Evolutionary conservation across 352 stramenopile genomes (phyloP), one percentile per base, ranked within the genome.

Genomic region (Globisporangium megalacanthum): DNA sequence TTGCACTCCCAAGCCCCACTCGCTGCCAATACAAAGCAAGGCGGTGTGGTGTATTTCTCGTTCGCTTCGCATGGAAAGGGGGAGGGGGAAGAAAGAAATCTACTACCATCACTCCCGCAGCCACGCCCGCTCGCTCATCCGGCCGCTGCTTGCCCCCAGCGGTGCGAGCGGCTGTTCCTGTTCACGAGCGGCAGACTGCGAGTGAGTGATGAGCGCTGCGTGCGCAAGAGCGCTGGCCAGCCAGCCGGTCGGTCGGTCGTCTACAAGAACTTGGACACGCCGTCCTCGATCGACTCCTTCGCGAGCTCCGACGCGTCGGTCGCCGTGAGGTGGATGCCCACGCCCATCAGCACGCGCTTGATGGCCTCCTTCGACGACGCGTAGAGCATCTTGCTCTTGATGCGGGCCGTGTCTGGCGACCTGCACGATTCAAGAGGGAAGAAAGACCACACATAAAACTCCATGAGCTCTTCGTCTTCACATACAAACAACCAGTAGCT

Each of bases 341-440:
- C 90, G 36, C 95, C 95, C 74, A 92, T 83, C n/a, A 98, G 75
- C 49, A 94, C 89, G 65, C 77, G 80, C 79, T 98, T 98, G 68
- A 98, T 86, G 48, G 89, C 78, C 71, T 98, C 93, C 79, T 98
- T 98, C 29, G 88, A 97, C 19, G 88, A 90, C 55, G 86, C 84
- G 81, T 98, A 98, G 39, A 98, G 62, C 95, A 98, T 98, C 80
- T 98, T 98, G 54, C 78, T 81, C 77, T 97, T 96, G 54, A 98
- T 85, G 15, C 72, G 77, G 3, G 90, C 86, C 53, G 84, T 97
- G 72, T 98, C 95, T 20, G 95, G 95, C 58, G 93, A 97, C 80
- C 80, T 89, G 42, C 9, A n/a, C 41, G 25, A 29, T 29, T 29
- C 2, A 29, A 29, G 25, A 29, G 54, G 19, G 25, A 29, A 61